These are phyloP conservation scores for Rhododendron kiyosumense DNA, from an alignment of 148 eudicot genomes.

Conservation along the genomic window DNA sequence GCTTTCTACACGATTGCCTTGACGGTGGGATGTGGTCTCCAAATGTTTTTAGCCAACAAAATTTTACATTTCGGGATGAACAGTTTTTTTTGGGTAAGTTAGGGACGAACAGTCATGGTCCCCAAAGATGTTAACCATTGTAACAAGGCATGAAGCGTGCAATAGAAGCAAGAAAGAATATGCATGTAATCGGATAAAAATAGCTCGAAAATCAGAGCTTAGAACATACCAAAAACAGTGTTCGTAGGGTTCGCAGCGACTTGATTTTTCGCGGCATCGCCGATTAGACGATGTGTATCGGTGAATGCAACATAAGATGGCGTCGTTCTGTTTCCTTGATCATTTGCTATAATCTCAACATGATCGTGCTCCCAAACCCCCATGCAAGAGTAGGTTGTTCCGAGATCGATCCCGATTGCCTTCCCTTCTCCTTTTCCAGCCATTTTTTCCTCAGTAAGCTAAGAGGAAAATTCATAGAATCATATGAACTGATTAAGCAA, in stretches of 20 bases:
- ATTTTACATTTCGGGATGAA: too few species aligned
- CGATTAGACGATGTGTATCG: slow-evolving; percentile 10
- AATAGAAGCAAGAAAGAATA: not conserved
- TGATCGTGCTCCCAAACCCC: slow-evolving; percentile 16
- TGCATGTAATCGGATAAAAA: not conserved
- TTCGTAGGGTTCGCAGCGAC: slow-evolving; percentile 11
- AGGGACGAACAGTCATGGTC: too few species aligned
- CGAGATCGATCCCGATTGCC: slow-evolving; percentile 13
- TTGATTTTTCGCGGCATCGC: slow-evolving; percentile 14
- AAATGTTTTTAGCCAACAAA: not conserved
- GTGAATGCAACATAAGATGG: slow-evolving; percentile 20
- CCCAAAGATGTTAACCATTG: too few species aligned
- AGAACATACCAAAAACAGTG: slow-evolving; percentile 15
- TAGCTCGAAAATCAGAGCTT: not conserved
- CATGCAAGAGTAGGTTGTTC: slow-evolving; percentile 17
- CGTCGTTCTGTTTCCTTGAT: slow-evolving; percentile 17
- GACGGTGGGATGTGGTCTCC: not conserved
- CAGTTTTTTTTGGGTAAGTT: too few species aligned
- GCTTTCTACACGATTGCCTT: not conserved
- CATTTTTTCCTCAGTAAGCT: not conserved
- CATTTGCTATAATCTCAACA: slow-evolving; percentile 15
- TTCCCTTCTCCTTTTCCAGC: slow-evolving; percentile 10
- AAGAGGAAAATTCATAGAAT: not conserved
- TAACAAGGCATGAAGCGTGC: not conserved
- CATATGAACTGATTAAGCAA: not conserved